Conservation (phyloP, 495 filamentous ascomycete genomes). For the Saxophila tyrrhenica region DNA sequence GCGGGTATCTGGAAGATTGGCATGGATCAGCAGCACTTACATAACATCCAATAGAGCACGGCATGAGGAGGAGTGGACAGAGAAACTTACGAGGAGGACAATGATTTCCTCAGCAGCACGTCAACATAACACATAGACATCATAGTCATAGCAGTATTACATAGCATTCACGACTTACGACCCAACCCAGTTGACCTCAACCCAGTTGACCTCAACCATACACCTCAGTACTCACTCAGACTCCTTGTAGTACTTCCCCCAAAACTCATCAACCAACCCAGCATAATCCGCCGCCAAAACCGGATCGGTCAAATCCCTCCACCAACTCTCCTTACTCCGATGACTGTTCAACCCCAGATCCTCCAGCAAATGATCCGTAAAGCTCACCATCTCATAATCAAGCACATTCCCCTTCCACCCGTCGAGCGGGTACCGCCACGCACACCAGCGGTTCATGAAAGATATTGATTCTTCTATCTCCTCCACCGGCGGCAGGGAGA, state of each 20-base stretch:
- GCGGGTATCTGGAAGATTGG: too few relatives aligned
- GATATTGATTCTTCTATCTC: slow-evolving; percentile 29
- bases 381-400: slow-evolving; percentile 29
- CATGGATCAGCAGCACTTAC: too few relatives aligned
- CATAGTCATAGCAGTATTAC: not conserved
- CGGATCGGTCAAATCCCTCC: slow-evolving; percentile 22
- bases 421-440: slow-evolving; percentile 30
- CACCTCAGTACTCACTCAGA: too few relatives aligned
- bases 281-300: slow-evolving; percentile 24
- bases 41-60: too few relatives aligned
- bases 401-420: slow-evolving; percentile 31
- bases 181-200: too few relatives aligned
- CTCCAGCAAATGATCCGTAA: slow-evolving; percentile 26
- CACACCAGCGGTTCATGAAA: slow-evolving; percentile 27
- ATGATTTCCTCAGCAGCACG: not conserved
- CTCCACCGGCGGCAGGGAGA: slow-evolving; percentile 17
- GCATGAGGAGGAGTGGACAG: too few relatives aligned
- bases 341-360: slow-evolving; percentile 28
- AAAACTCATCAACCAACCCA: slow-evolving; percentile 25
- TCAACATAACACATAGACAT: not conserved
- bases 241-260: slow-evolving; percentile 9
- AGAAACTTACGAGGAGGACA: not conserved
- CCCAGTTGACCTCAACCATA: too few relatives aligned
- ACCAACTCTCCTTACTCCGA: slow-evolving; percentile 21
- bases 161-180: too few relatives aligned